Conservation (phyloP, 129 eudicot species). For the Centella asiatica region DNA sequence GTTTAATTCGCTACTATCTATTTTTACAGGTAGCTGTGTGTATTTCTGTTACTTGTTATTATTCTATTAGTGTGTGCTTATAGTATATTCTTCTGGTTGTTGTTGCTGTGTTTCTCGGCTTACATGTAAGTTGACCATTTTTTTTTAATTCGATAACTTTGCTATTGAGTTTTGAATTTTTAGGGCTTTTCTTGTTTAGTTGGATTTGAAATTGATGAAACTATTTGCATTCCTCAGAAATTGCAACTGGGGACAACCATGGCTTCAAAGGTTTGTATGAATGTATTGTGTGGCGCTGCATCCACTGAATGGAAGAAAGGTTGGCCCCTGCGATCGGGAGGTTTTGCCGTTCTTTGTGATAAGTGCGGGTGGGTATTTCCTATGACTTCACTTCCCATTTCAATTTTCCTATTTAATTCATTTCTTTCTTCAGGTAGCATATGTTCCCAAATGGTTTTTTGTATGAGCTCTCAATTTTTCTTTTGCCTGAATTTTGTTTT, state of each 20-base stretch:
- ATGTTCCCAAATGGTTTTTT: too few species aligned
- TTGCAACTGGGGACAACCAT: constrained; percentile 20
- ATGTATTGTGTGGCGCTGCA: constrained; percentile 53
- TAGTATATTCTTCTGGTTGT: too few species aligned
- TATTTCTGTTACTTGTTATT: too few species aligned
- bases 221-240: neutral
- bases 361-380: constrained; percentile 82
- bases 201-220: constrained; percentile 18
- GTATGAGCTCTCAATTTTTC: too few species aligned
- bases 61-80: too few species aligned
- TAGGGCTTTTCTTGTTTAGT: constrained; percentile 13
- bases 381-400: neutral
- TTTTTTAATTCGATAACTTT: neutral
- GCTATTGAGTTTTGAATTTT: neutral
- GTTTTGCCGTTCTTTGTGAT: constrained; percentile 58
- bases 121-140: constrained; percentile 11
- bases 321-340: constrained; percentile 90
- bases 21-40: too few species aligned
- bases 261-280: constrained; percentile 53
- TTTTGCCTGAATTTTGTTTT: too few species aligned
- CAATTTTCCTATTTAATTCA: neutral
- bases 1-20: too few species aligned
- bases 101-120: neutral
- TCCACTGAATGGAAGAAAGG: constrained; percentile 49
- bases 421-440: neutral